Base-by-base conservation (phyloP, 148 eudicot genomes). In the Silene uniflora region DNA sequence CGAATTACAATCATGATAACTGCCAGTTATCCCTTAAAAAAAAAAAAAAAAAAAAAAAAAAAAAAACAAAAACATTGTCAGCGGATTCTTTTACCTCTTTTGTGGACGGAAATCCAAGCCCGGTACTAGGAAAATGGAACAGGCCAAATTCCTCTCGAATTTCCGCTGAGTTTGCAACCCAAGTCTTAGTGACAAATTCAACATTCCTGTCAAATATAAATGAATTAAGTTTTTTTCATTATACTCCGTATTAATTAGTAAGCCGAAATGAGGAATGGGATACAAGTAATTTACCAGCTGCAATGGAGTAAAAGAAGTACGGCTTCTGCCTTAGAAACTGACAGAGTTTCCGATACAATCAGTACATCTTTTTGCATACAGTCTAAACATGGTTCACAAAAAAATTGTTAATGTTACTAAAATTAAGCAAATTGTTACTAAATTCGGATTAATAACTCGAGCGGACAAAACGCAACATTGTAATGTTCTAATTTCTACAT, bases 61-160 rank as follows among this genome's bases (percentile, higher is more conserved):
- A 3, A 29, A 29, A 29, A 29, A 29, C 32, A 29, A 1, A 29
- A 29, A 29, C 2, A 35, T 35, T 35, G 63, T 19, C 23, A n/a
- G 19, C 5, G 49, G 69, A 6, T 18, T 75, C 19, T 61, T 78
- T 79, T 75, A 75, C 78, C n/a, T 61, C 35, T 21, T 19, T 29
- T 46, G 69, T 23, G 64, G 47, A 0, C 1, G 65, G 13, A 62
- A 67, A 16, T 52, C 56, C 75, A 63, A 7, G 59, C 25, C 18
- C 83, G 23, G 22, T 52, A n/a, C 22, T 1, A 14, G 73, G 67
- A 60, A 12, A n/a, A 3, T 24, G 21, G 1, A 25, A 17, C 3
- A 80, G 35, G 22, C 83, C 83, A 64, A 71, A 21, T 55, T 75
- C 72, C 12, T 66, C 24, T 1, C 72, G 75, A 10, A 80, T 6